phyloP scores from a whole-genome alignment of 2,329 filamentous ascomycete genomes.

The Trichoderma sp. region DNA sequence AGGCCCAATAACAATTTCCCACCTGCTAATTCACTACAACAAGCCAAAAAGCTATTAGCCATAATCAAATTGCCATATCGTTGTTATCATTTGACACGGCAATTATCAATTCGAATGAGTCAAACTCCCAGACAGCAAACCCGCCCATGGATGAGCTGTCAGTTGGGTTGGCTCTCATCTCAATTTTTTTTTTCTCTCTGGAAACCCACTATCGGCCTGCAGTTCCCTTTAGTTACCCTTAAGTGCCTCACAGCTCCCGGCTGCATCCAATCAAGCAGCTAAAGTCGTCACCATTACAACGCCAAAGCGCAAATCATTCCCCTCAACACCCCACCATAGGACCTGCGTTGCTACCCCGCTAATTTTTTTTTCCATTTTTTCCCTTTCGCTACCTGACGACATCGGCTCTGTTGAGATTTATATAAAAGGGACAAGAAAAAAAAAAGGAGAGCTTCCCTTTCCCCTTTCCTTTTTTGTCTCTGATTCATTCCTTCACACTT shows the following conservation, averaged over 20 bases:
- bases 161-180: background rate
- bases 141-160: background rate
- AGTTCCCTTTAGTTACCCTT: background rate
- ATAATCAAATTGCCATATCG: background rate
- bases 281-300: constrained; percentile 28
- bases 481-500: background rate
- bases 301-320: constrained; percentile 25
- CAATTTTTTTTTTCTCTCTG: background rate
- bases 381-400: constrained; percentile 1
- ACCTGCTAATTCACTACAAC: background rate
- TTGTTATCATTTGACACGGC: background rate
- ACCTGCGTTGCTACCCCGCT: constrained; percentile 28
- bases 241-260: constrained; percentile 4
- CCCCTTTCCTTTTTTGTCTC: constrained; percentile 3
- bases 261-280: constrained; percentile 1
- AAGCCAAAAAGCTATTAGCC: background rate
- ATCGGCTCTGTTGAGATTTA: constrained; percentile 8
- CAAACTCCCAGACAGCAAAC: background rate
- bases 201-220: background rate
- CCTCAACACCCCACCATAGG: constrained; percentile 25
- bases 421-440: constrained; percentile 15
- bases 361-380: constrained; percentile 27
- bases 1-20: background rate
- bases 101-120: background rate
- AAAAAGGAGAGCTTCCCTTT: background rate